Evolutionary conservation across 257 asterid genomes (phyloP), one percentile per base, ranked within the genome.

Genomic region (Euphrasia confusa): DNA sequence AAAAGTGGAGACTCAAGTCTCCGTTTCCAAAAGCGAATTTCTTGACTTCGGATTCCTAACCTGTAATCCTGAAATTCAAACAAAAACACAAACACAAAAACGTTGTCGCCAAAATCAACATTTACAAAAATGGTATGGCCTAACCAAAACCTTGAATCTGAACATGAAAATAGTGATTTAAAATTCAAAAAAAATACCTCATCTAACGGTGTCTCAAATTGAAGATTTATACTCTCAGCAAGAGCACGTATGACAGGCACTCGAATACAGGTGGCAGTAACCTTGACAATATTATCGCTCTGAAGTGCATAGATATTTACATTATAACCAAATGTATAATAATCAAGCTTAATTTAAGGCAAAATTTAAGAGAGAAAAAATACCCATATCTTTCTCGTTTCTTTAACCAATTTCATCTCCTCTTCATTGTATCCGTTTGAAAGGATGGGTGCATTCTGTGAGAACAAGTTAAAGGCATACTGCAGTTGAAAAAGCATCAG

Each of bases 181-280:
- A 48, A 37, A 55, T 2, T 61, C 13, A 21, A 27, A 63, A 47
- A 11, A 7, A 15, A 10, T 80, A 91, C 98, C 95, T 91, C 98
- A 27, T 91, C 91, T 2, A 91, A 75, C 39, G 98, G 94, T 14
- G 84, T 85, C 80, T 84, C 94, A 33, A 91, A 91, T 69, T 91
- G 95, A 78, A 91, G 95, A 80, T 91, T 91, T 60, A 91, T 82
- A 58, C 96, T 85, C 86, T 91, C 96, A 54, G 98, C 98, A 81
- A 88, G 98, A 39, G 98, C 98, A 71, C 96, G 98, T 96, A 91
- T 84, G 68, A 91, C 96, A 17, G 98, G 96, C 45, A 91, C 96
- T 80, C 98, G 79, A 67, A 88, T 91, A 70, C 98, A 91, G 42
- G 98, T 91, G 47, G 98, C 98, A 32, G 96, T 88, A 50, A 91